These are phyloP conservation scores for Protomyces arabidopsidicola DNA, from an alignment of 1,139 yeast species.

Conservation along the genomic window DNA sequence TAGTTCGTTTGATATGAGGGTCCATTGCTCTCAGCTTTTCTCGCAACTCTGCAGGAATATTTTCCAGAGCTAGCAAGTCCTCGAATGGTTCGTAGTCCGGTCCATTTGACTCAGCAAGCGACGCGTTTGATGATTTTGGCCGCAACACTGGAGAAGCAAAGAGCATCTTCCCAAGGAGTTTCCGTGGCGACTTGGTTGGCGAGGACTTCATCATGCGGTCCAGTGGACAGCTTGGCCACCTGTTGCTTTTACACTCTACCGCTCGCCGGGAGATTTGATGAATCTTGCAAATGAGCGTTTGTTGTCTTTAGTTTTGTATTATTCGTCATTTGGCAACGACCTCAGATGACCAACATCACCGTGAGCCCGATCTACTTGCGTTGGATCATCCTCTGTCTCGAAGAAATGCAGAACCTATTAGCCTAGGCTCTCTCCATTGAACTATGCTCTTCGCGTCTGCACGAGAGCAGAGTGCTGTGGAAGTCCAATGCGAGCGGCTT, in stretches of 20 bases:
- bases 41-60: constrained; percentile 7
- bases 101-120: not conserved
- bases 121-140: no score
- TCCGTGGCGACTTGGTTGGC: not conserved
- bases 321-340: no score
- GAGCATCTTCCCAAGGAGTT: not conserved
- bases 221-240: no score
- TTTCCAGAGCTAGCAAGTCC: constrained; percentile 1
- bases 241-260: no score
- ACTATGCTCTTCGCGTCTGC: constrained; percentile 7
- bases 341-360: no score
- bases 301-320: no score
- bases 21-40: constrained; percentile 15
- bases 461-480: constrained; percentile 10
- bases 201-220: not conserved
- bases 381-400: no score
- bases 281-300: no score
- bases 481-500: constrained; percentile 1
- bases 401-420: no score
- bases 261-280: no score
- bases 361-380: no score
- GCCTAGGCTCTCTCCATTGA: not conserved
- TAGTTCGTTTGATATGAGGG: constrained; percentile 5
- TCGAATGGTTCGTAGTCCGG: constrained; percentile 1
- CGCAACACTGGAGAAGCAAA: no score